A percentile compares a stretch with the other conserved stretches of the same genome.
phyloP scores from a whole-genome alignment of 345 rosid species.

The Populus euphratica region DNA sequence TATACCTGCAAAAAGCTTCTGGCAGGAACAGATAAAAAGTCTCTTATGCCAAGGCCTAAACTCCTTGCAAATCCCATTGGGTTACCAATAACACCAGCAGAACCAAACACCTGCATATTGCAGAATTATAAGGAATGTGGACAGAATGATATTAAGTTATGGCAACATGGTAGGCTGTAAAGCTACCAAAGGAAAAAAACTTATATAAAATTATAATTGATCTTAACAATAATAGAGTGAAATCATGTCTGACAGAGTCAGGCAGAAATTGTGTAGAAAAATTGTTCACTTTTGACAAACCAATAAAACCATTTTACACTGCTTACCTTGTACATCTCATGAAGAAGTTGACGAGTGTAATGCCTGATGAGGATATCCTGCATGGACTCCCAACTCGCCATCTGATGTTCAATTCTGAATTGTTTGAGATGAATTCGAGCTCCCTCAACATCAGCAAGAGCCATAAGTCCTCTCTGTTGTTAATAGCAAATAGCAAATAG shows the following conservation, averaged over 20 bases:
- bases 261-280: neutral
- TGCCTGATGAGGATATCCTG: constrained; percentile 82
- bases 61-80: constrained; percentile 96
- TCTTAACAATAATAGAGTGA: neutral
- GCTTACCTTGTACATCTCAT: constrained; percentile 92
- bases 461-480: constrained; percentile 92
- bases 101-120: constrained; percentile 74
- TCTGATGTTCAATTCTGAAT: constrained; percentile 72
- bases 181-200: neutral
- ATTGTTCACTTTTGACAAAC: neutral
- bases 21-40: constrained; percentile 86
- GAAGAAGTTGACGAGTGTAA: constrained; percentile 79
- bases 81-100: constrained; percentile 97
- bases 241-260: neutral
- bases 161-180: too few relatives aligned
- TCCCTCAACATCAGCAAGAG: constrained; percentile 94
- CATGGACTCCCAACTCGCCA: constrained; percentile 92
- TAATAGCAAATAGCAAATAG: neutral
- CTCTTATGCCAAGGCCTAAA: constrained; percentile 79
- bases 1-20: constrained; percentile 68
- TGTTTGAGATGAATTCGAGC: constrained; percentile 82
- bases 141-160: neutral
- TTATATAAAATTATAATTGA: neutral
- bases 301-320: neutral
- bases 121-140: neutral